Base-by-base conservation (phyloP, 1,284 basidiomycete genomes). In the Calocybe gambosa region DNA sequence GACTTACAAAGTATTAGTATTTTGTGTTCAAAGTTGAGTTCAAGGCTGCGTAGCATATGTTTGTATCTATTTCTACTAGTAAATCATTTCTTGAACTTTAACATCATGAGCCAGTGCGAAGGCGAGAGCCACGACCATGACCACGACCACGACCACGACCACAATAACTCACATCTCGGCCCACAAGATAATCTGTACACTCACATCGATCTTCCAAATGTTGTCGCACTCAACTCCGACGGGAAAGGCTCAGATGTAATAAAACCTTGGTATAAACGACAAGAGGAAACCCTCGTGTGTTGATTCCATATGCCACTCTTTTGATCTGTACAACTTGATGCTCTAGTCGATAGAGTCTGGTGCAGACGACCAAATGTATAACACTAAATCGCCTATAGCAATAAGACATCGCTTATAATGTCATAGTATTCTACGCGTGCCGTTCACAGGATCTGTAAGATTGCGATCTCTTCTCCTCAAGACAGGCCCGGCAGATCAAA, bases 331-430 rank as follows among this genome's bases (percentile, higher is more conserved):
- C 15, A 36, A 7, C 41, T 45, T 35, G 43, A 9, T 38, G 42
- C 42, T 25, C 10, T 15, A 91, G 88, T 86, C 68, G 53, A 54
- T 91, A 34, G 82, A 88, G 60, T 90, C 88, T 10, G 89, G 91
- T 54, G 83, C 82, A 29, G 88, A 91, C 62, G 87, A 89, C 59
- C 85, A 90, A 63, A 64, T 91, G 86, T 88, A 63, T 54, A 73
- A 52, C 21, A 19, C 29, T 20, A 28, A 41, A 28, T 29, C 10
- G 40, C 21, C 29, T 33, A 13, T 29, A n/a, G 16, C n/a, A n/a
- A n/a, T 42, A 10, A 8, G 25, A 34, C 49, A 49, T 48, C 41
- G 41, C 29, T 15, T 31, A 38, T 26, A 25, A 39, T 38, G 33
- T 45, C 16, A 31, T 53, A 89, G 85, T 59, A 88, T 89, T 52